Evolutionary conservation across 352 stramenopile genomes (phyloP), one percentile per base, ranked within the genome.

Genomic region (Chrysophaeum taylorii): DNA sequence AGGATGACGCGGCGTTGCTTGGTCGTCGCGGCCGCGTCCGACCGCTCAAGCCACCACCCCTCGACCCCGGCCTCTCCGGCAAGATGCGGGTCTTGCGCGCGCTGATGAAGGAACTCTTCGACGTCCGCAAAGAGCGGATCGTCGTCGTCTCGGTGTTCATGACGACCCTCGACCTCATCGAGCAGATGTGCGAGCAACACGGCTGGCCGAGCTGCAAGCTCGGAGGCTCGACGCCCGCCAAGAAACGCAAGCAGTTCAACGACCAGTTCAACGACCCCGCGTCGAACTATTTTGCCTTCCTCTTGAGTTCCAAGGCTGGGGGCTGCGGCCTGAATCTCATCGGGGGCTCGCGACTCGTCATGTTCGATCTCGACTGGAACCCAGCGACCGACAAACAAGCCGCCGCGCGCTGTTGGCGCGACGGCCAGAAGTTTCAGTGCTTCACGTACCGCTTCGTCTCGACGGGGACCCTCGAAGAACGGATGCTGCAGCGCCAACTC

Each of bases 61-160:
- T 74, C 21, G 68, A 82, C 39, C 68, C 60, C 23, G 67, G 79
- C 36, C 67, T 42, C 63, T 73, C 75, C 60, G 87, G 86, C 21
- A 93, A 94, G 76, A 90, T 95, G 85, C 88, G 97, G 72, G 81
- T 97, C 18, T 81, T 98, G 2, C 93, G 94, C 71, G 80, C 90
- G 16, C 84, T 99, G 18, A 98, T 99, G 93, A 84, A 88, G 75
- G 87, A 90, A 41, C 97, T 98, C 92, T 2, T 1, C 35, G 94
- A 90, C 50, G 87, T 85, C 25, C 94, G 92, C 15, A 89, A 94
- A 37, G 57, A 66, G 57, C 57, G 57, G 16, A 97, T 98, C 75
- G 94, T 99, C 25, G 96, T 99, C 69, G 89, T 98, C 12, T 97
- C 91, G 0, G 98, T 98, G 78, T 98, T 97, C 74, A 99, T 94